Conservation (phyloP, 2,329 filamentous ascomycete species). For the Dactylellina parvicollis region DNA sequence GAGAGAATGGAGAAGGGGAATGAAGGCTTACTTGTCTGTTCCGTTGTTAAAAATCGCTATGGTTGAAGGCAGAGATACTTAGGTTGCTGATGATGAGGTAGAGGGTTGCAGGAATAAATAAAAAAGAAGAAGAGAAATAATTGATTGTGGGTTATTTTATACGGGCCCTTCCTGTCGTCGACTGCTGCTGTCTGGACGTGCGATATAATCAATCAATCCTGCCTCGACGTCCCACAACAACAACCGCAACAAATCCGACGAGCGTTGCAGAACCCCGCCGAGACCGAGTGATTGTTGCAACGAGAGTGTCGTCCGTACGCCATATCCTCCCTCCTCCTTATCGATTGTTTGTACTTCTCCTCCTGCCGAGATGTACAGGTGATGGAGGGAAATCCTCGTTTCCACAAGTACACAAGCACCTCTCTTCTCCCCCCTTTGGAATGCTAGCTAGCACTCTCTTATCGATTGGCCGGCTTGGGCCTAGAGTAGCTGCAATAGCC, state of each 20-base stretch:
- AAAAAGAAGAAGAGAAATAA: too few species aligned
- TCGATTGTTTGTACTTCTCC: neutral
- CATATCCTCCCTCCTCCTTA: neutral
- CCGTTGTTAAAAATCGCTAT: neutral
- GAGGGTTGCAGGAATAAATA: too few species aligned
- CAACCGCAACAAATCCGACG: neutral
- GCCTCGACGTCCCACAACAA: neutral
- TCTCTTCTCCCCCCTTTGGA: too few species aligned
- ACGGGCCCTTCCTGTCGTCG: too few species aligned
- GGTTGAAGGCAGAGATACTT: neutral
- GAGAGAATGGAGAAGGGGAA: too few species aligned
- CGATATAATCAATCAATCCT: neutral
- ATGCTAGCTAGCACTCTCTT: neutral
- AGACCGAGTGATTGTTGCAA: neutral
- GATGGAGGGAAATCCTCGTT: neutral
- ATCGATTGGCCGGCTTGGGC: conserved; percentile 20
- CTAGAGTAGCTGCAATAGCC: neutral
- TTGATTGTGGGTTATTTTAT: too few species aligned
- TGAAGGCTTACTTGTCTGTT: too few species aligned
- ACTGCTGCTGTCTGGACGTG: neutral
- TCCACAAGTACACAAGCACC: neutral
- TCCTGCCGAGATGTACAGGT: neutral
- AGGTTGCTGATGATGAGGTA: too few species aligned
- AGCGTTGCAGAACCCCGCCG: too few species aligned
- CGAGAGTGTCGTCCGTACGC: neutral